These are phyloP conservation scores for Talaromyces sp. DNA, from an alignment of 2,329 filamentous ascomycete genomes.

Conservation along the genomic window DNA sequence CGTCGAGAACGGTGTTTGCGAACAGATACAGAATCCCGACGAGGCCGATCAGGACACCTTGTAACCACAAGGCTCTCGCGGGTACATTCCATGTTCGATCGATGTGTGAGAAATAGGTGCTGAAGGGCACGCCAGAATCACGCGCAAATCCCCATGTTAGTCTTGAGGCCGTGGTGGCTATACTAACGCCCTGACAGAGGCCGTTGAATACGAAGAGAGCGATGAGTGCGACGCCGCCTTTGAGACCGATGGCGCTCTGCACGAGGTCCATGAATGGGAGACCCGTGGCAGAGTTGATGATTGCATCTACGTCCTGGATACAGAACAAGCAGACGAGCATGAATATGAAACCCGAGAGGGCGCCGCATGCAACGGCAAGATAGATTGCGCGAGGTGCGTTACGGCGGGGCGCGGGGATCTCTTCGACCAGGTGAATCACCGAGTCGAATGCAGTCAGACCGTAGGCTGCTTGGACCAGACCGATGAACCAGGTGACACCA, in stretches of 20 bases:
- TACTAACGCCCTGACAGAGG: constrained; percentile 46
- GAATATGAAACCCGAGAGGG: constrained; percentile 51
- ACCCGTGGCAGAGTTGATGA: constrained; percentile 43
- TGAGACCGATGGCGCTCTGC: constrained; percentile 48
- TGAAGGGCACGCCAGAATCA: constrained; percentile 39
- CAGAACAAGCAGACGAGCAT: constrained; percentile 54
- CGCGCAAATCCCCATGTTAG: constrained; percentile 53
- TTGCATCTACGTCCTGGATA: constrained; percentile 45
- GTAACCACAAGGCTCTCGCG: constrained; percentile 48
- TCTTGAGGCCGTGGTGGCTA: constrained; percentile 53
- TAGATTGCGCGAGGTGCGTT: constrained; percentile 51
- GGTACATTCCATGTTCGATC: constrained; percentile 51
- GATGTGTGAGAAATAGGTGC: constrained; percentile 35
- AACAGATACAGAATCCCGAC: constrained; percentile 56
- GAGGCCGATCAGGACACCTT: constrained; percentile 43
- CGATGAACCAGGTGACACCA: constrained; percentile 55
- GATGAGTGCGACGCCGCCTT: constrained; percentile 45
- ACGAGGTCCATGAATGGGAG: constrained; percentile 59
- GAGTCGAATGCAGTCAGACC: constrained; percentile 55
- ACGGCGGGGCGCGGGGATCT: constrained; percentile 44
- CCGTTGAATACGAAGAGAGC: constrained; percentile 49
- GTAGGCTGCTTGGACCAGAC: constrained; percentile 54
- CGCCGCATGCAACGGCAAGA: constrained; percentile 47
- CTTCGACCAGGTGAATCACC: constrained; percentile 52
- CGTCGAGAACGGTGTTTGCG: constrained; percentile 49